Base-by-base conservation (phyloP, 306 rosid species). In the Pyrus bretschneideri region DNA sequence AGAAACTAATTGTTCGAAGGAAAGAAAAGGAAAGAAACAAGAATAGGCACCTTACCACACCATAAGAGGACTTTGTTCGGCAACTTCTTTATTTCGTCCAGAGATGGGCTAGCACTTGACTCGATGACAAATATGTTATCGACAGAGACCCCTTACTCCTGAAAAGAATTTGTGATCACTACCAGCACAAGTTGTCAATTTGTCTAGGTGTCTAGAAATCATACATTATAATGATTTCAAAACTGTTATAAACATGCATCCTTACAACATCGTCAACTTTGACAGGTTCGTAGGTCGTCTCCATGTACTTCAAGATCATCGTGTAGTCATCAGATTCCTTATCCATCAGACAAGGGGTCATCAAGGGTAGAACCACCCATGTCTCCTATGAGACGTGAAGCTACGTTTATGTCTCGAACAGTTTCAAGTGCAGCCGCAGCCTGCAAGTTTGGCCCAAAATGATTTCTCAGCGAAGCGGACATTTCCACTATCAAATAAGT, bases 21-120 rank as follows among this genome's bases (percentile, higher is more conserved):
- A 33, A 33, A 33, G 25, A 60, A 19, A 18, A 11, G 52, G 7
- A 3, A 27, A 11, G 13, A 68, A 23, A n/a, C 3, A 29, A 52
- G 27, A 2, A 4, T 64, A 21, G 30, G 45, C 58, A 61, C 61
- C 96, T 82, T 85, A 90, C 96, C 97, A 85, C 97, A 95, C 97
- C 91, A 95, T 59, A 90, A 74, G 49, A 95, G 97, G 51, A 90
- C 82, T 79, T 95, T 92, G 71, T 92, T 90, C 25, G 96, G 98
- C 13, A 84, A 62, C 76, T 88, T 92, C 77, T 87, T 84, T 27
- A 89, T 88, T 35, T 95, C 96, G 44, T 86, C 92, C 54, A 89
- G 82, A 65, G 93, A 67, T 19, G 92, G 92, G 73, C 86, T 68
- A 7, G 82, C 91, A 65, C 83, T 81, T 0, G 95, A 38, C 54